Base-by-base conservation (phyloP, 352 stramenopile genomes). In the Pelagophyceae sp. region DNA sequence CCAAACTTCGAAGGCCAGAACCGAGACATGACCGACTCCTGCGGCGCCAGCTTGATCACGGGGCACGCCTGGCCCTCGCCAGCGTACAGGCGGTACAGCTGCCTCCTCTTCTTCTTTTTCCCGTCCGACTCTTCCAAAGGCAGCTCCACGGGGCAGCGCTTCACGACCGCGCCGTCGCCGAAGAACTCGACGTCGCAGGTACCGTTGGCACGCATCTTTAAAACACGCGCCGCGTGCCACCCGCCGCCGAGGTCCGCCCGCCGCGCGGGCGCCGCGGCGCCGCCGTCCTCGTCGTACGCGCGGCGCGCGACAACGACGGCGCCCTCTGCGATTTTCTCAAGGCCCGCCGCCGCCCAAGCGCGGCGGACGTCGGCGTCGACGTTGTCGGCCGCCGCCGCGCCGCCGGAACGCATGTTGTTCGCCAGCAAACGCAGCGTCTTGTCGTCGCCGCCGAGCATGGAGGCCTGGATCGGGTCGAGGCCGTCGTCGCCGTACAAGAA, bases 401-500 rank as follows among this genome's bases (percentile, higher is more conserved):
- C n/a, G n/a, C n/a, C n/a, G n/a, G n/a, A n/a, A n/a, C 33, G 3
- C 2, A 35, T 17, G 29, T 74, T 74, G 15, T 27, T 37, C 17
- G 1, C 37, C 35, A 74, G 67, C 5, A 74, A n/a, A 1, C n/a
- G 3, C 0, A 74, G n/a, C 6, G 20, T 75, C 63, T 86, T 86
- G 32, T 72, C 45, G 35, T 75, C 74, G 33, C 85, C 31, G 23
- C 11, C 23, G 45, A 54, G 45, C 45, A 54, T 54, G 11, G 45
- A 54, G 27, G 85, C 35, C 70, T 77, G 93, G 40, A 35, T 58
- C 15, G 15, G 2, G 38, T 74, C 67, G 2, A 74, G 38, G 5
- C 67, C 67, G n/a, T 74, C 67, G 35, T 99, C 97, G 54, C 97
- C 96, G 79, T 99, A 99, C 27, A 99, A 77, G 81, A 99, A 99